Evolutionary conservation across 2,329 filamentous ascomycete species (phyloP), one percentile per base, ranked within the genome.

Genomic region (Nigrospora oryzae): DNA sequence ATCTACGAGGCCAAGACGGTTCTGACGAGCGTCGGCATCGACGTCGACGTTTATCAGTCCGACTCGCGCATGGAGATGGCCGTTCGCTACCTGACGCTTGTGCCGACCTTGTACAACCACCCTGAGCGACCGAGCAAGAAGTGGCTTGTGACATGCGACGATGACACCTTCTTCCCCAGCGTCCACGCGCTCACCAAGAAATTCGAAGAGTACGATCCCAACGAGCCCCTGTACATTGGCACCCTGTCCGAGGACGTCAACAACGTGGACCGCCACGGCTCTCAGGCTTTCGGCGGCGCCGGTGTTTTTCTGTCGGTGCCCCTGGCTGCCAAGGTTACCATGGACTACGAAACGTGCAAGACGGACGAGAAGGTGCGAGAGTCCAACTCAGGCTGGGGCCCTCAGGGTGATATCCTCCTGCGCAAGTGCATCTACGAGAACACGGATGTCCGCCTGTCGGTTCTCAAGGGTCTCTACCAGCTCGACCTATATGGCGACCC

Each of bases 351-450:
- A 8, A 59, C 59, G 34, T 77, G 71, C 59, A 70, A 65, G 42
- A 68, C 69, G 1, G 62, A 70, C 6, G 57, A 74, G 48, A 79
- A 77, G 63, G 64, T 79, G 40, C 59, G 65, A 36, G 73, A 79
- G 53, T 67, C 75, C 15, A 71, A 79, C 58, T 73, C 73, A 0
- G 76, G 76, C 43, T 79, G 75, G 74, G 76, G 76, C 3, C 71
- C 75, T 10, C 73, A 76, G 56, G 79, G 79, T 38, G 79, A 83
- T 53, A 79, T 79, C 46, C 65, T 80, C 31, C 70, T 83, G 19
- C 74, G 77, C 44, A 76, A 80, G 54, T 83, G 79, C 61, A 75
- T 83, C 54, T 82, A 82, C 61, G 73, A 79, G 51, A 73, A 83
- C 58, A 79, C 78, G 3, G 69, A 74, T 32, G 74, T 75, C 11